phyloP scores from a whole-genome alignment of 768 basidiomycete species.

The Pleurotus tuber-regium region DNA sequence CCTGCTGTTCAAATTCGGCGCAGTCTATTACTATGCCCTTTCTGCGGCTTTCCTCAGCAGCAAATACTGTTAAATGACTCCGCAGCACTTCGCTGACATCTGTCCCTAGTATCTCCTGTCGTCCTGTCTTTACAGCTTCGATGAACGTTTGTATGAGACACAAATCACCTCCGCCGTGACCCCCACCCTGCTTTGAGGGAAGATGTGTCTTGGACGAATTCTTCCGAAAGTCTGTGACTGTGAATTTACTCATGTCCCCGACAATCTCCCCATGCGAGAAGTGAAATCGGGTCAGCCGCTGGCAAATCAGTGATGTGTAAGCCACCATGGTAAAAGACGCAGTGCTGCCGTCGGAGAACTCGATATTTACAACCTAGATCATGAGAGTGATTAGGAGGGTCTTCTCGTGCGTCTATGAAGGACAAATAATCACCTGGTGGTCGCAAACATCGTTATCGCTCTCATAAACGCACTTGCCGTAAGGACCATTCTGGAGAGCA shows the following conservation, averaged over 20 bases:
- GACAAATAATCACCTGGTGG: constrained; percentile 49
- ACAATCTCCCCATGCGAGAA: constrained; percentile 87
- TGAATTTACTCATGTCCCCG: constrained; percentile 80
- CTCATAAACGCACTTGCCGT: constrained; percentile 86
- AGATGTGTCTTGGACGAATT: constrained; percentile 42
- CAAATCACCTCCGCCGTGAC: constrained; percentile 82
- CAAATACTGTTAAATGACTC: constrained; percentile 85
- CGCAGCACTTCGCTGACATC: constrained; percentile 65
- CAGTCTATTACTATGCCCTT: constrained; percentile 73
- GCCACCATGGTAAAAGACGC: constrained; percentile 91
- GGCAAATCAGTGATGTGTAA: constrained; percentile 73
- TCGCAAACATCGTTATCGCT: constrained; percentile 85
- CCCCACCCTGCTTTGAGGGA: constrained; percentile 60
- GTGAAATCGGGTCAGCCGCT: constrained; percentile 81
- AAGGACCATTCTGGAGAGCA: constrained; percentile 68
- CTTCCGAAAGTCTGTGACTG: constrained; percentile 66
- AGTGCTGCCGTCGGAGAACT: constrained; percentile 79
- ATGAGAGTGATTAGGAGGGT: no score
- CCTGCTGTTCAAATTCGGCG: constrained; percentile 55
- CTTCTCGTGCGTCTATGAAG: no score
- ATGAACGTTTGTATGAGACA: constrained; percentile 78
- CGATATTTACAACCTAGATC: constrained; percentile 70
- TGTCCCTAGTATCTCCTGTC: constrained; percentile 67
- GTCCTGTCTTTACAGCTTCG: constrained; percentile 63
- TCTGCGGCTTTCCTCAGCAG: constrained; percentile 74